phyloP scores from a whole-genome alignment of 2,329 filamentous ascomycete genomes.

The Elsinoe australis region DNA sequence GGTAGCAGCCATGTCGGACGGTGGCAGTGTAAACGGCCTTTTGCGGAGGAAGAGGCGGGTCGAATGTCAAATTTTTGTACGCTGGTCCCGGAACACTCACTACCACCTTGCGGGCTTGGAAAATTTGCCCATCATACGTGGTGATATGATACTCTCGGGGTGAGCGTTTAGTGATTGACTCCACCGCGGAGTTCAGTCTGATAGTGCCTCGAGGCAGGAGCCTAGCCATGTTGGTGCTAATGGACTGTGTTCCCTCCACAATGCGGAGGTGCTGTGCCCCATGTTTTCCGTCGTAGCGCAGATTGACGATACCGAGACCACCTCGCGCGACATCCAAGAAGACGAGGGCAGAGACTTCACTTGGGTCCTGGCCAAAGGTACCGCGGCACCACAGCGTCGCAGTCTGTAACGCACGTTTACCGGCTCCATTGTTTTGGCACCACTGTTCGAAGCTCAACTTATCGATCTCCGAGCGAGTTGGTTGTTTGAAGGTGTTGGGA shows the following conservation, averaged over 20 bases:
- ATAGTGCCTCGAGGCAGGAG: conserved; percentile 28
- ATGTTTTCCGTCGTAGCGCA: conserved; percentile 46
- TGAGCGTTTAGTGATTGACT: conserved; percentile 21
- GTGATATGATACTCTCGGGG: not conserved
- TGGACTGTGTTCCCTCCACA: conserved; percentile 40
- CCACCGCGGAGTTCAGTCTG: conserved; percentile 30
- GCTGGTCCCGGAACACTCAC: conserved; percentile 43
- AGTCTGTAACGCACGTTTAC: conserved; percentile 31
- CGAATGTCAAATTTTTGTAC: conserved; percentile 41
- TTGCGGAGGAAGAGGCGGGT: conserved; percentile 38
- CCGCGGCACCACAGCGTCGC: conserved; percentile 43
- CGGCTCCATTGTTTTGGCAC: conserved; percentile 29
- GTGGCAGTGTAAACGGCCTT: conserved; percentile 36
- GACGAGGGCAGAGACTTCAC: conserved; percentile 45
- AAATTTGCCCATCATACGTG: conserved; percentile 23
- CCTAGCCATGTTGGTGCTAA: conserved; percentile 34
- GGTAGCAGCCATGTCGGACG: conserved; percentile 42
- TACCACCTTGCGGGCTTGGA: conserved; percentile 41
- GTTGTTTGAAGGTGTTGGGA: conserved; percentile 24
- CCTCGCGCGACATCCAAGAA: conserved; percentile 51
- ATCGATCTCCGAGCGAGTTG: conserved; percentile 29
- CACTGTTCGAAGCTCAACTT: conserved; percentile 36
- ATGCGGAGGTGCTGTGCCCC: conserved; percentile 49
- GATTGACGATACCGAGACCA: conserved; percentile 45
- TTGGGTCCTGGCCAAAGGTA: conserved; percentile 45